Base-by-base conservation (phyloP, 192 early-diverging fungal genomes). In the Coemansia pectinata region DNA sequence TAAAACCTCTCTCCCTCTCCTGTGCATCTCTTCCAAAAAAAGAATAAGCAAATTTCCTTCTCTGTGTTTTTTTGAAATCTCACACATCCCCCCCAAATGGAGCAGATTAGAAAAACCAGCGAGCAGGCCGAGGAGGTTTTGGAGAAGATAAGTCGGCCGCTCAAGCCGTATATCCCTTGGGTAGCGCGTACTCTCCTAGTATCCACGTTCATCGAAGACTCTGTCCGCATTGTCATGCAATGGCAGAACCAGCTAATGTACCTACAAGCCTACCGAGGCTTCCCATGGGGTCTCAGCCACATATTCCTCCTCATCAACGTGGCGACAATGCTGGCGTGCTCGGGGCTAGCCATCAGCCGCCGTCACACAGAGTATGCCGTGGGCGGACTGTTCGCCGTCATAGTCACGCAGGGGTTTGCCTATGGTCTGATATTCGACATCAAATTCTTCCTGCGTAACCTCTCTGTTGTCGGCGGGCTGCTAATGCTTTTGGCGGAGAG, bases 191-290 rank as follows among this genome's bases (percentile, higher is more conserved):
- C 95, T 66, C 85, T 98, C n/a, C 90, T 98, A 29, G 95, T 99
- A 23, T 94, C 92, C 40, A 99, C 97, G 14, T 99, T 98, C 79
- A 79, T 97, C 50, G 97, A 98, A 78, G 97, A 98, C 76, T 87
- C 95, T 4, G 69, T 96, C 17, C 90, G 96, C 50, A 95, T 98
- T 61, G 77, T 89, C 70, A 86, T 90, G 63, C 95, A 97, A 77
- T 98, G 95, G 90, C 72, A 82, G 61, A 94, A 96, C 76, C 95
- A 98, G 85, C 78, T 94, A 23, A 89, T 81, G 65, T 98, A 91
- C 79, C 85, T 98, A 66, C 85, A 95, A 63, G 84, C 87, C 65
- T 88, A 91, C 70, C 89, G 93, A 63, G 83, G 90, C 61, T 94
- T 98, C 73, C 90, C 91, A 0, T 90, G 86, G 81, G 90, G 90